Evolutionary conservation across 2,329 filamentous ascomycete genomes (phyloP).

Genomic region (Xylaria sp.): DNA sequence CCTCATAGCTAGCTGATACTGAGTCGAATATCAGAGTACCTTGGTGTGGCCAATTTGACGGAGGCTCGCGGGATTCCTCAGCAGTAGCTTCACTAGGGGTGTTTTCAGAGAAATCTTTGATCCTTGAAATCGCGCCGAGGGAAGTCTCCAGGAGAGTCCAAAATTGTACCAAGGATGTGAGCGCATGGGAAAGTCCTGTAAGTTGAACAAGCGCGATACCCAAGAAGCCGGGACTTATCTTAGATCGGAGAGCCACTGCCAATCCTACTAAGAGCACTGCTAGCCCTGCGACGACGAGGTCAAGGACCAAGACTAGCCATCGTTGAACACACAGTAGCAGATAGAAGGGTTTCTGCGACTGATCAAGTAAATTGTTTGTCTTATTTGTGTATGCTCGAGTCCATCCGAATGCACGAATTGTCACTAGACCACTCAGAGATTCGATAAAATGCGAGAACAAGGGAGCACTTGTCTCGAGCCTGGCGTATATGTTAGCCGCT

Average conservation of each 20-base stretch:
- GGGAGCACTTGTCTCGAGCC: constrained; percentile 26
- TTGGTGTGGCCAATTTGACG: constrained; percentile 43
- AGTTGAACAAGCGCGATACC: constrained; percentile 43
- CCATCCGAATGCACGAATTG: constrained; percentile 34
- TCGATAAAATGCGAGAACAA: constrained; percentile 35
- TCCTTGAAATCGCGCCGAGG: constrained; percentile 42
- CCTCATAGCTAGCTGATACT: constrained; percentile 47
- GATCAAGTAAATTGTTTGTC: constrained; percentile 26
- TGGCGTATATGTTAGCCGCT: not conserved
- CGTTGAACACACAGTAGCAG: constrained; percentile 34
- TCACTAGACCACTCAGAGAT: constrained; percentile 21
- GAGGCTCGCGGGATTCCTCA: constrained; percentile 18
- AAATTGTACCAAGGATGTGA: constrained; percentile 41
- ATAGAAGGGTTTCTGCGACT: constrained; percentile 33
- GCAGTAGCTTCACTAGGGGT: constrained; percentile 20
- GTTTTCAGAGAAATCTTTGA: constrained; percentile 27
- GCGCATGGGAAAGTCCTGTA: constrained; percentile 36
- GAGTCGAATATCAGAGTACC: constrained; percentile 44
- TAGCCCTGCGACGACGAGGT: constrained; percentile 34
- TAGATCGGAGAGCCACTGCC: constrained; percentile 33
- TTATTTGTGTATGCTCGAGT: constrained; percentile 13
- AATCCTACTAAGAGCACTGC: constrained; percentile 44
- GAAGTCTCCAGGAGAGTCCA: constrained; percentile 46
- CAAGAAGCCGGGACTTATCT: constrained; percentile 23
- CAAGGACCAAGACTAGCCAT: constrained; percentile 36